A percentile compares a stretch with the other conserved stretches of the same genome.
phyloP scores from a whole-genome alignment of 257 asterid genomes.

The Penstemon eatonii region DNA sequence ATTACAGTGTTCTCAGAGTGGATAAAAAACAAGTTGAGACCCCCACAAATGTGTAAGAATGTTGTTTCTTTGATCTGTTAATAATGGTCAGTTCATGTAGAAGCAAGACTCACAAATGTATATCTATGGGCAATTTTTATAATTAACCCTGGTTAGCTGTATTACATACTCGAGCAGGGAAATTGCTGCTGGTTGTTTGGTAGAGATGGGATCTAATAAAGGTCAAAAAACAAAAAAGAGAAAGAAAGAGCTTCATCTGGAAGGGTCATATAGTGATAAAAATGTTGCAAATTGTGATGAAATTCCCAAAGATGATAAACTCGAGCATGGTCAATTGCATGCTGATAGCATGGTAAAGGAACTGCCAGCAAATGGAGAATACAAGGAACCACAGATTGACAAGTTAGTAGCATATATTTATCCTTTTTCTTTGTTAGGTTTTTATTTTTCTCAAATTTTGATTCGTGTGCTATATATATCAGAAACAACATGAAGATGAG shows the following conservation, averaged over 20 bases:
- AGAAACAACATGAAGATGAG: constrained; percentile 2
- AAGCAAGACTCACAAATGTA: neutral
- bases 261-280: constrained; percentile 29
- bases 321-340: constrained; percentile 33
- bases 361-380: constrained; percentile 38
- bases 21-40: constrained; percentile 38
- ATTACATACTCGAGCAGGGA: constrained; percentile 40
- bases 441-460: constrained; percentile 8
- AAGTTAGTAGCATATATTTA: constrained; percentile 43
- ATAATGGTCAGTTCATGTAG: constrained; percentile 12
- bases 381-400: constrained; percentile 34
- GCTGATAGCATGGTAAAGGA: constrained; percentile 31
- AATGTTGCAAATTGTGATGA: constrained; percentile 19
- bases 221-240: constrained; percentile 54
- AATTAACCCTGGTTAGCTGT: constrained; percentile 9
- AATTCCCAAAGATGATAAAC: constrained; percentile 33
- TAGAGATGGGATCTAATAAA: constrained; percentile 34
- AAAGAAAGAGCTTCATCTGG: constrained; percentile 41
- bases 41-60: constrained; percentile 40
- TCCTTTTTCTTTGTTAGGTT: constrained; percentile 9
- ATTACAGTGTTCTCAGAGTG: constrained; percentile 26
- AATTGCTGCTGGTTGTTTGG: constrained; percentile 22
- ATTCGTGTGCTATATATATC: constrained; percentile 9
- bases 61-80: constrained; percentile 24
- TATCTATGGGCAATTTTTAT: neutral